A percentile compares a stretch with the other conserved stretches of the same genome.
Conservation (phyloP, 164 flowering plant species). For the Hamamelis virginiana region DNA sequence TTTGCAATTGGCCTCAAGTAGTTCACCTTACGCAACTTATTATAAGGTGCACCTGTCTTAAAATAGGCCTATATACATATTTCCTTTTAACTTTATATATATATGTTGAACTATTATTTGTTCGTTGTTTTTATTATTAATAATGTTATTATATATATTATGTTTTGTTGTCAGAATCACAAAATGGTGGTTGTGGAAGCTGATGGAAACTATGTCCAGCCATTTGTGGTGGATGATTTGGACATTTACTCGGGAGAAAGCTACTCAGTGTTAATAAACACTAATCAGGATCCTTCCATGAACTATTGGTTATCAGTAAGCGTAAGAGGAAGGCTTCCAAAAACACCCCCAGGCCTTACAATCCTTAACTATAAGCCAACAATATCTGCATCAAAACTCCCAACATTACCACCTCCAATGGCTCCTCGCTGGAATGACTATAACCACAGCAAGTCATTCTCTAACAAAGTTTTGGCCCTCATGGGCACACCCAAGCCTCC, state of each 20-base stretch:
- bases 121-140: too few species aligned
- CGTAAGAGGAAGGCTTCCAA: conserved; percentile 66
- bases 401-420: conserved; percentile 52
- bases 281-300: conserved; percentile 60
- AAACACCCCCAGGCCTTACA: conserved; percentile 69
- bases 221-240: conserved; percentile 50
- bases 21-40: too few species aligned
- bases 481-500: conserved; percentile 65
- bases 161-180: conserved; percentile 62
- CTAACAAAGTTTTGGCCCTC: conserved; percentile 39
- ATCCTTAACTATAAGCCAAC: conserved; percentile 70
- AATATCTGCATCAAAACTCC: conserved; percentile 44
- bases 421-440: conserved; percentile 76
- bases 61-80: too few species aligned
- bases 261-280: conserved; percentile 71
- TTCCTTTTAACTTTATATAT: too few species aligned
- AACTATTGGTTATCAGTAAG: conserved; percentile 75
- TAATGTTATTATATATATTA: not conserved
- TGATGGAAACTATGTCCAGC: conserved; percentile 86
- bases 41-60: too few species aligned
- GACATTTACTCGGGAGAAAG: conserved; percentile 91
- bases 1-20: too few species aligned
- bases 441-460: conserved; percentile 53
- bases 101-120: too few species aligned
- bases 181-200: conserved; percentile 88